Evolutionary conservation across 2,329 filamentous ascomycete genomes (phyloP).

Genomic region (Akanthomyces uredinophilus): DNA sequence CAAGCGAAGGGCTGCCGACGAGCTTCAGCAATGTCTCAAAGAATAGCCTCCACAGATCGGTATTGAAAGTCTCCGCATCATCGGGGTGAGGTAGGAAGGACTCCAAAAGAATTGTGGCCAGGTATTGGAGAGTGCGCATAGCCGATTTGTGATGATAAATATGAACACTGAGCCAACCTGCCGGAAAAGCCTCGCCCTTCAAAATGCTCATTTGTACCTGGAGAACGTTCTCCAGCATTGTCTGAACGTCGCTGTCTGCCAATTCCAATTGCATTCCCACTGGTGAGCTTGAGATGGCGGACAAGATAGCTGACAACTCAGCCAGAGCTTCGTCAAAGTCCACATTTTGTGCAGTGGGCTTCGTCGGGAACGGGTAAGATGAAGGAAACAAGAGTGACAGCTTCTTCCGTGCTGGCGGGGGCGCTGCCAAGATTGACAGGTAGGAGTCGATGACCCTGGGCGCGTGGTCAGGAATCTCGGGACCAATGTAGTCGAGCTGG

Average conservation of each 20-base stretch:
- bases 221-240: constrained; percentile 71
- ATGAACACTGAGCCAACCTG: constrained; percentile 84
- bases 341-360: constrained; percentile 55
- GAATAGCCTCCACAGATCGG: constrained; percentile 88
- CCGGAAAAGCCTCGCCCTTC: constrained; percentile 82
- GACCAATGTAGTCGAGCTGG: constrained; percentile 70
- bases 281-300: constrained; percentile 70
- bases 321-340: constrained; percentile 80
- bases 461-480: constrained; percentile 83
- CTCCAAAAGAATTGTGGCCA: constrained; percentile 74
- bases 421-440: constrained; percentile 60
- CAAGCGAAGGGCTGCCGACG: constrained; percentile 81
- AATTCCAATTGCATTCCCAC: constrained; percentile 69
- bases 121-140: constrained; percentile 77
- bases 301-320: constrained; percentile 82
- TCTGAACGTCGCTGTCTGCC: constrained; percentile 66
- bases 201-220: constrained; percentile 86
- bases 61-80: constrained; percentile 87
- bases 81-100: constrained; percentile 83
- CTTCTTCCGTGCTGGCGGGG: constrained; percentile 51
- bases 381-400: constrained; percentile 88
- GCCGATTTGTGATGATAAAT: constrained; percentile 90
- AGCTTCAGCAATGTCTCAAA: constrained; percentile 85
- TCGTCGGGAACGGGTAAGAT: constrained; percentile 80
- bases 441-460: constrained; percentile 91